Base-by-base conservation (phyloP, 1,284 basidiomycete species). In the Trichosporon sp. region DNA sequence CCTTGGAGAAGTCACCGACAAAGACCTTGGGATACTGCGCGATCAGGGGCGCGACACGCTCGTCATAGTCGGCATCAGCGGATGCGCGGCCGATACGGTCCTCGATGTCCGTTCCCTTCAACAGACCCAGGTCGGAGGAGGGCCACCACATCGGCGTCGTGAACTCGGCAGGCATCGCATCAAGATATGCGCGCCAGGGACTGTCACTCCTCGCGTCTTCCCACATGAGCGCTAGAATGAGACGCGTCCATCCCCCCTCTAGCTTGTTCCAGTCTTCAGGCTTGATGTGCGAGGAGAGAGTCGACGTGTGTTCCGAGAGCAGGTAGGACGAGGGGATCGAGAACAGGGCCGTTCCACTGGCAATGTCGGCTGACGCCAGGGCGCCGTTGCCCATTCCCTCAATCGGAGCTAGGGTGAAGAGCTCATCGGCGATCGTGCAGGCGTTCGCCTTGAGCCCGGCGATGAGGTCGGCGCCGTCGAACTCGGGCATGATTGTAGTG, bases 211-310 rank as follows among this genome's bases (percentile, higher is more conserved):
- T 80, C 56, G 70, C 84, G 67, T 89, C 88, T 83, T 98, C 96
- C 91, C 92, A 98, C 92, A 98, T 94, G 90, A 98, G 92, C 74
- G 91, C 92, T 31, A 98, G 85, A 71, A 98, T 98, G 54, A 98
- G 85, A 64, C 89, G 91, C 1, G 88, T 85, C 96, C 96, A 98
- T 1, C 94, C 92, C 68, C 87, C 85, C 67, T 90, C 86, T 69
- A 95, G 82, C 26, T 84, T 81, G 80, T 83, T 78, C 93, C 93
- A 96, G 48, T 87, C 87, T 4, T 86, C 84, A 2, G 81, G 71
- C 11, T 90, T 89, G 2, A 87, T 85, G 11, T 81, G 72, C 0
- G 84, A 75, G 10, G 66, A 48, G 1, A 97, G 86, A 0, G 84
- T 75, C 0, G 91, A 93, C 0, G 92, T 96, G 38, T 89, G 88